phyloP scores from a whole-genome alignment of 2,329 filamentous ascomycete genomes.

The Pseudocercospora cruenta region DNA sequence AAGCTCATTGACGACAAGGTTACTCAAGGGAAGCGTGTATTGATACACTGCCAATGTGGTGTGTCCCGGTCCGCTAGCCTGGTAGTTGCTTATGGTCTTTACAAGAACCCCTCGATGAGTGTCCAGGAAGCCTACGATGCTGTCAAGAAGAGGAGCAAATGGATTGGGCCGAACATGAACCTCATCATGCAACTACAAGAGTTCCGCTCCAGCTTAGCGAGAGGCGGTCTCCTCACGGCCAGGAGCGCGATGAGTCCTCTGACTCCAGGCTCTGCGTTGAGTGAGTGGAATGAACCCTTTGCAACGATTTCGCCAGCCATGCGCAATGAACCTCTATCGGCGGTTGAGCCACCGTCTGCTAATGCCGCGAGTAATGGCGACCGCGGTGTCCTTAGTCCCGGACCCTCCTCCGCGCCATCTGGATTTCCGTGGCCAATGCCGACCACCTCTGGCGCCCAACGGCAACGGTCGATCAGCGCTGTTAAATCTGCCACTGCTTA shows the following conservation, averaged over 20 bases:
- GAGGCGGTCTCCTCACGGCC: constrained; percentile 40
- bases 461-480: constrained; percentile 27
- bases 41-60: constrained; percentile 84
- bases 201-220: constrained; percentile 59
- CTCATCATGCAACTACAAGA: constrained; percentile 88
- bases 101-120: constrained; percentile 73
- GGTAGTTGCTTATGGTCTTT: constrained; percentile 84
- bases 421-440: constrained; percentile 63
- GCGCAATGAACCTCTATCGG: constrained; percentile 28
- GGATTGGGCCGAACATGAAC: constrained; percentile 92
- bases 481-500: constrained; percentile 58
- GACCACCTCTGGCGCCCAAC: constrained; percentile 39
- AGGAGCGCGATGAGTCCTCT: constrained; percentile 40
- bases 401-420: constrained; percentile 69
- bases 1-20: constrained; percentile 75
- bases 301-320: constrained; percentile 25
- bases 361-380: constrained; percentile 26
- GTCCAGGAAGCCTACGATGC: constrained; percentile 83
- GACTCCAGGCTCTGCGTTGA: constrained; percentile 39
- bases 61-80: constrained; percentile 83
- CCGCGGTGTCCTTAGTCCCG: constrained; percentile 49
- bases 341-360: constrained; percentile 19
- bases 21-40: constrained; percentile 73
- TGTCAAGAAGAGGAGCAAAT: constrained; percentile 78
- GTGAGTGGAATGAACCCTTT: constrained; percentile 39